Evolutionary conservation across 108 stramenopile species (phyloP), one percentile per base, ranked within the genome.

Genomic region (Thalassiosira profunda): DNA sequence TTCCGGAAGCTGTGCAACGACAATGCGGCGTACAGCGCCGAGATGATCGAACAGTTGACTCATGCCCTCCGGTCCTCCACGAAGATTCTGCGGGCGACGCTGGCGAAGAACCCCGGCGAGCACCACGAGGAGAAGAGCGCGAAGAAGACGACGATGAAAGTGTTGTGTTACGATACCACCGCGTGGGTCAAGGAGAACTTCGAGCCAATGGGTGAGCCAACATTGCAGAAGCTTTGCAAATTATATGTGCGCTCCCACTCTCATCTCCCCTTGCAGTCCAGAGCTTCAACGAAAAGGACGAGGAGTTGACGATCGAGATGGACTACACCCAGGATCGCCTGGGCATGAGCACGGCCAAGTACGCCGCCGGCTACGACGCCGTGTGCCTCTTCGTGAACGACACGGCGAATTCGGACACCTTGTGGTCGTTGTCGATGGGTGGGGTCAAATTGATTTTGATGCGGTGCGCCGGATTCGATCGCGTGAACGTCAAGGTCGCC

Each of bases 361-460:
- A 65, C 43, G 71, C 80, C n/a, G 77, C 79, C 34, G 91, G 91
- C 30, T 92, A 87, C 53, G 83, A 89, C 37, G 87, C 75, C 12
- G 79, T 89, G 2, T 90, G 89, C 62, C 72, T 86, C 14, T 93
- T 93, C 44, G 92, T 91, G 14, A 93, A 93, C 47, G 92, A 93
- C 49, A 84, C 76, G 38, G 89, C 88, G 7, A 71, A 87, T 59
- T 59, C 74, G 8, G 75, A 67, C 8, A 56, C 67, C 18, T 46
- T 93, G 18, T 57, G 72, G 55, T 75, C 76, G 24, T 64, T 93
- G 12, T 67, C 63, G 11, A 52, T 79, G 42, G 23, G 79, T 26
- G 92, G 90, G 30, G 90, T 91, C n/a, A 72, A 79, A 12, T 63
- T 88, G 52, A 84, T 94, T 45, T 83, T 83, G 31, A 81, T 84